Evolutionary conservation across 305 asterid genomes (phyloP), one percentile per base, ranked within the genome.

Genomic region (Petunia hybrid): DNA sequence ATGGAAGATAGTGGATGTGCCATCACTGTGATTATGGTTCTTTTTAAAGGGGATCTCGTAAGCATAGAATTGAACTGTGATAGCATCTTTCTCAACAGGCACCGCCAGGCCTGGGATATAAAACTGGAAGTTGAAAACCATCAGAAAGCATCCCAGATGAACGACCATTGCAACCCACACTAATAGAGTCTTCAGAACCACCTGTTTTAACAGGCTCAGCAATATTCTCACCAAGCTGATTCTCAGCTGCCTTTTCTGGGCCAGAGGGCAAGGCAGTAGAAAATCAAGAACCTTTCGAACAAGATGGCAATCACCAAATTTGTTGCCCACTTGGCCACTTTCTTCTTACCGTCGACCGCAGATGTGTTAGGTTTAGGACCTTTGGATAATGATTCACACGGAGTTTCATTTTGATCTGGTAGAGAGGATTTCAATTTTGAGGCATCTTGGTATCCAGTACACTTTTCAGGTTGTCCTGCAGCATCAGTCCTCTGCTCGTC

Each of bases 1-100:
- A 69, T 92, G 98, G 86, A 89, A 82, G 76, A 85, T 68, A 77
- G n/a, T 82, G 5, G 79, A 87, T 16, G 81, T 56, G 60, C 85
- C 83, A 68, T 88, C 91, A 59, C 85, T 82, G 60, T 79, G 87
- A 79, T 73, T 70, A 14, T 36, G 64, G 76, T 68, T 87, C 79
- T 86, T 82, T 79, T 84, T 85, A 75, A 45, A 69, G 67, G 82
- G 84, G 31, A 48, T 79, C 38, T 67, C 82, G 39, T 6, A 84
- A 65, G 87, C 45, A 81, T 61, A 59, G 81, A 78, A 14, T 55
- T 9, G 82, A 61, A 88, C 81, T 61, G 68, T 57, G 46, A 82
- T 16, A 8, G 87, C 68, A 51, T 80, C 57, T 40, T 78, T 81
- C 13, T 56, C 85, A 12, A 82, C 4, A 31, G 89, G 79, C 31